Conservation (phyloP, 176 grass and related monocot species). For the Rhipidocladum racemiflorum region DNA sequence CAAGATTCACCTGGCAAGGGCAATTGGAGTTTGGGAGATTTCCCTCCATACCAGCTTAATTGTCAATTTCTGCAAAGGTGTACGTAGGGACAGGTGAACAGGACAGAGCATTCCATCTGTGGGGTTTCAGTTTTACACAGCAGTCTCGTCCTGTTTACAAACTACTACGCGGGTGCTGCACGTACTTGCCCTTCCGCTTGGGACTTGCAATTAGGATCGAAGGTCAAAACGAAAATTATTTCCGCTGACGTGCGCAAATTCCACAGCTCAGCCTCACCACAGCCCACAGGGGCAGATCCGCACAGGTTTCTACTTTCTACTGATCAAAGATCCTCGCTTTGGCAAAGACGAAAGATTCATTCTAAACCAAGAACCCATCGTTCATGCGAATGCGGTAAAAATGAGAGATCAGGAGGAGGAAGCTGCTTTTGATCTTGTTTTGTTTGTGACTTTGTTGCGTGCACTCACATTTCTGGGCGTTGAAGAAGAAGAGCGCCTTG, state of each 20-base stretch:
- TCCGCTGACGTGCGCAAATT: not conserved
- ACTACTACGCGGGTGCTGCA: not conserved
- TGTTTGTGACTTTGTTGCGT: no score
- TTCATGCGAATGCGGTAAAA: not conserved
- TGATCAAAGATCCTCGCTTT: no score
- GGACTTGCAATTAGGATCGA: not conserved
- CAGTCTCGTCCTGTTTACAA: not conserved
- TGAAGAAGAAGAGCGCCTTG: no score
- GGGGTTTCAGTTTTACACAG: conserved; percentile 30
- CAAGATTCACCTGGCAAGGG: conserved; percentile 23
- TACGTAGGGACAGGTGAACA: not conserved
- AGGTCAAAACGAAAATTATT: not conserved
- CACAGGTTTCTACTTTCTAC: no score
- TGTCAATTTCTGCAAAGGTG: conserved; percentile 26
- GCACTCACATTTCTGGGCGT: no score
- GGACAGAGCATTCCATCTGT: conserved; percentile 37
- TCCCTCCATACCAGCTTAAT: not conserved
- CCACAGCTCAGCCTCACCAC: not conserved
- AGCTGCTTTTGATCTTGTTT: not conserved
- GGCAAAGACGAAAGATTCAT: no score
- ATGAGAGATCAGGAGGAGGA: not conserved
- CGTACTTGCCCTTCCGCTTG: not conserved
- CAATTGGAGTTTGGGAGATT: not conserved
- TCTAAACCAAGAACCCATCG: not conserved
- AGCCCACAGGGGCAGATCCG: not conserved